Conservation (phyloP, 331 rosid species). For the Malus hybrid region DNA sequence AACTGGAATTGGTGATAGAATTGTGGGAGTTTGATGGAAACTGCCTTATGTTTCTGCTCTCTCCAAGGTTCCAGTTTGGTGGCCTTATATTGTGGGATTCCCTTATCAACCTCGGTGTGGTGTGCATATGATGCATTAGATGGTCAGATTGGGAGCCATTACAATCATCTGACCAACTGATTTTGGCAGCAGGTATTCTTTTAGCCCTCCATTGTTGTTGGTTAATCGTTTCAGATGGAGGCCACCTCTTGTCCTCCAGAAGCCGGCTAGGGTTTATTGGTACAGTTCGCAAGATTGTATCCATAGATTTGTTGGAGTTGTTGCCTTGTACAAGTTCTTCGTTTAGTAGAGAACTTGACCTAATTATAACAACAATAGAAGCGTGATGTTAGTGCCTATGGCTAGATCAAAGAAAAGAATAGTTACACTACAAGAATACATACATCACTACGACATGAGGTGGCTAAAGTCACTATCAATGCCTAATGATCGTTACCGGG, state of each 20-base stretch:
- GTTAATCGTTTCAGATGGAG: slow-evolving; percentile 29
- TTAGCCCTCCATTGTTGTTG: background rate
- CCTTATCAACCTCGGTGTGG: background rate
- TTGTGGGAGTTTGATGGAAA: background rate
- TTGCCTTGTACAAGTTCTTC: slow-evolving; percentile 11
- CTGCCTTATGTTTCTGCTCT: background rate
- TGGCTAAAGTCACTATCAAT: too few relatives aligned
- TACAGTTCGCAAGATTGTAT: background rate
- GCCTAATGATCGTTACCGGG: too few relatives aligned
- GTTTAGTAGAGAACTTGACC: background rate
- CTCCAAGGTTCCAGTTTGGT: background rate
- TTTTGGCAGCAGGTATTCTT: background rate
- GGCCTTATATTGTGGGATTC: background rate
- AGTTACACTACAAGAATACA: too few relatives aligned
- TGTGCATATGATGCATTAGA: background rate
- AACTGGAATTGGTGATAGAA: slow-evolving; percentile 1
- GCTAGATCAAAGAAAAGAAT: background rate
- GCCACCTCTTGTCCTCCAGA: slow-evolving; percentile 65
- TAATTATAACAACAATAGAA: background rate
- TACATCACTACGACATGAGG: too few relatives aligned
- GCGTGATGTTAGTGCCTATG: background rate
- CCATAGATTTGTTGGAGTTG: slow-evolving; percentile 19
- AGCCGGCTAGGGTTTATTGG: slow-evolving; percentile 57
- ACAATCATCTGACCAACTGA: background rate
- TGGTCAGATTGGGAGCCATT: background rate